A percentile compares a stretch with the other conserved stretches of the same genome.
These are phyloP conservation scores for Xylariomycetidae sp. DNA, from an alignment of 2,329 filamentous ascomycete species.

Conservation along the genomic window DNA sequence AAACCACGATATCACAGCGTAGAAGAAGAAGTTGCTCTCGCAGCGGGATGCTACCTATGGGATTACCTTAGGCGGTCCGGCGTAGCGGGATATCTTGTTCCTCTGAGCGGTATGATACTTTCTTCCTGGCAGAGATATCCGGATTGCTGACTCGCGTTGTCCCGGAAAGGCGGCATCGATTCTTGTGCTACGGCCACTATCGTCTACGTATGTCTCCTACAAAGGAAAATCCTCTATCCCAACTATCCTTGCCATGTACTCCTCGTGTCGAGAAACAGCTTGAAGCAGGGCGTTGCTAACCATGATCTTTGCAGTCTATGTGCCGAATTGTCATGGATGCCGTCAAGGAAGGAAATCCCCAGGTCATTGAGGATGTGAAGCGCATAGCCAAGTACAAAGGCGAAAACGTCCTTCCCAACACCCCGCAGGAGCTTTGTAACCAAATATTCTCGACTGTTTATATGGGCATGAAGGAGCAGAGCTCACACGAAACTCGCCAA, in stretches of 20 bases:
- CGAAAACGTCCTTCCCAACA: neutral
- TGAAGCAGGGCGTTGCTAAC: too few species aligned
- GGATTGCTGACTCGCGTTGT: too few species aligned
- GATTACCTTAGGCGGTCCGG: conserved; percentile 2
- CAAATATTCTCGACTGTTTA: conserved; percentile 1
- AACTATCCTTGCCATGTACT: too few species aligned
- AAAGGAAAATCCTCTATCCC: too few species aligned
- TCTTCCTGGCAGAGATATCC: too few species aligned
- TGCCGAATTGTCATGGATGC: conserved; percentile 2
- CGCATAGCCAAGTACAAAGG: neutral
- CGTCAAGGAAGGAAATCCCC: neutral
- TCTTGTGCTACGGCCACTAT: neutral
- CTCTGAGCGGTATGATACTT: too few species aligned
- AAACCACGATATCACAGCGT: neutral
- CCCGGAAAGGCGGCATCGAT: conserved; percentile 4
- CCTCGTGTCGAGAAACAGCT: too few species aligned
- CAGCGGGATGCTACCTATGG: conserved; percentile 2
- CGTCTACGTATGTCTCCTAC: neutral
- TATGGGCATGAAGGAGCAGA: conserved; percentile 3
- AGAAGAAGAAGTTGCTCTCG: conserved; percentile 4
- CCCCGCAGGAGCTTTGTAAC: conserved; percentile 2
- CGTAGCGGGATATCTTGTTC: neutral
- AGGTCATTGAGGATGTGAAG: neutral
- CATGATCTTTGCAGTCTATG: too few species aligned
- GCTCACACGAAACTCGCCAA: neutral